Evolutionary conservation across 108 stramenopile species (phyloP).

Genomic region (Aurantiochytrium sp.): DNA sequence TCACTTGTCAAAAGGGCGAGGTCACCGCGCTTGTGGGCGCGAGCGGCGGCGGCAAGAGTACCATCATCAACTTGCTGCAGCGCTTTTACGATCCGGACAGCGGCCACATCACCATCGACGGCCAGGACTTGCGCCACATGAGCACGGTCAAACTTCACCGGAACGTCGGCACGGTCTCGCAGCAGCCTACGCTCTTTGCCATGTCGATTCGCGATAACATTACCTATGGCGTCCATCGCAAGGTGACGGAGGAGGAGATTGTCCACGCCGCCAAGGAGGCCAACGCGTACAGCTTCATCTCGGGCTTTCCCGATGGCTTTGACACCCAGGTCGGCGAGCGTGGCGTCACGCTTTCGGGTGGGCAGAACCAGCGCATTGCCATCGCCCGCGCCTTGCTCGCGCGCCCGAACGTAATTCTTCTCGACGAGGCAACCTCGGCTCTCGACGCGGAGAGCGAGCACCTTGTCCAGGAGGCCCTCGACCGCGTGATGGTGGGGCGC

Average conservation of each 20-base stretch:
- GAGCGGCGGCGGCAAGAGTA: constrained; percentile 70
- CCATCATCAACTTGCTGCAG: constrained; percentile 65
- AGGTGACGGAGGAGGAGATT: constrained; percentile 58
- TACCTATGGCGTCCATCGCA: constrained; percentile 48
- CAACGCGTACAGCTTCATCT: constrained; percentile 64
- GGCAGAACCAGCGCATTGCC: constrained; percentile 84
- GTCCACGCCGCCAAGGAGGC: constrained; percentile 57
- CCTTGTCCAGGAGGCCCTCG: constrained; percentile 76
- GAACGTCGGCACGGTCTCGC: constrained; percentile 67
- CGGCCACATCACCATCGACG: constrained; percentile 58
- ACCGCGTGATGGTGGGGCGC: constrained; percentile 64
- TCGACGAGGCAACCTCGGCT: constrained; percentile 79
- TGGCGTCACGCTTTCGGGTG: constrained; percentile 82
- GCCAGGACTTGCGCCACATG: constrained; percentile 45
- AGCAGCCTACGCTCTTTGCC: constrained; percentile 72
- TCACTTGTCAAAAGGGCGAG: constrained; percentile 61
- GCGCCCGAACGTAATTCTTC: constrained; percentile 68
- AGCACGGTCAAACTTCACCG: constrained; percentile 13
- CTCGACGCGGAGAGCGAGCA: constrained; percentile 75
- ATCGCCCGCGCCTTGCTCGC: constrained; percentile 86
- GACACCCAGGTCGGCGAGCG: constrained; percentile 75
- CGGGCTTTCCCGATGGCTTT: constrained; percentile 65
- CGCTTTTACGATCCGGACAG: constrained; percentile 67
- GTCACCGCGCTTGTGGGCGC: constrained; percentile 73
- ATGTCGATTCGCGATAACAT: constrained; percentile 74